Conservation (phyloP, 305 asterid species). For the Fraxinus baroniana region DNA sequence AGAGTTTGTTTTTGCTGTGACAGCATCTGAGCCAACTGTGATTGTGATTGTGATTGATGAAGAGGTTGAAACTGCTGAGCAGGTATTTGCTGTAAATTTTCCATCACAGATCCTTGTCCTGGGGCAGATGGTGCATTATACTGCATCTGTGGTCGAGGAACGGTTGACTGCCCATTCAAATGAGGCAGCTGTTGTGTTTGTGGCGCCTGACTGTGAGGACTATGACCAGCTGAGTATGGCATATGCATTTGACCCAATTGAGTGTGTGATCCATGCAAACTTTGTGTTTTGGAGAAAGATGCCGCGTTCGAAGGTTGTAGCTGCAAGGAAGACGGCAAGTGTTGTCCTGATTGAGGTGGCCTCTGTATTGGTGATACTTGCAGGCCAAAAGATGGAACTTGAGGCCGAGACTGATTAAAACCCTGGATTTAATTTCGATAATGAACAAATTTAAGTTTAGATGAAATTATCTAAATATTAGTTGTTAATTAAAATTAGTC, state of each 20-base stretch:
- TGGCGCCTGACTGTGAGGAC: constrained; percentile 50
- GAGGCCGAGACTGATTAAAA: constrained; percentile 42
- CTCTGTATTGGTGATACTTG: constrained; percentile 55
- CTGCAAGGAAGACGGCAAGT: constrained; percentile 49
- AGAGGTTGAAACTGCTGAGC: constrained; percentile 48
- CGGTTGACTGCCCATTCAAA: constrained; percentile 45
- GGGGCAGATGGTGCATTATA: constrained; percentile 41
- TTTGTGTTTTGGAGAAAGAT: constrained; percentile 47
- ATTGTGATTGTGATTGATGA: constrained; percentile 47
- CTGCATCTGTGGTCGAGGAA: constrained; percentile 58
- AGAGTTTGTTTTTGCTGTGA: constrained; percentile 92
- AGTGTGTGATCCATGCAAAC: constrained; percentile 47
- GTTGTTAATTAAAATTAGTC: background rate
- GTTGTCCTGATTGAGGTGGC: constrained; percentile 57
- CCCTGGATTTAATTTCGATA: constrained; percentile 27
- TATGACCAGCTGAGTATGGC: constrained; percentile 45
- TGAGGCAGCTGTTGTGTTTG: constrained; percentile 49
- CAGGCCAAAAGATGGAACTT: constrained; percentile 39
- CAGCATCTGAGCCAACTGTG: constrained; percentile 87
- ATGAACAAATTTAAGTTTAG: constrained; percentile 12
- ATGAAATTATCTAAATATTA: background rate
- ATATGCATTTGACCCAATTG: constrained; percentile 56
- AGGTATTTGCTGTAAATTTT: constrained; percentile 52
- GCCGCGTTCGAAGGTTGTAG: constrained; percentile 41
- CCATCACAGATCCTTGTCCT: constrained; percentile 46